These are phyloP conservation scores for Fusarium piperis DNA, from an alignment of 2,329 filamentous ascomycete genomes.

Conservation along the genomic window DNA sequence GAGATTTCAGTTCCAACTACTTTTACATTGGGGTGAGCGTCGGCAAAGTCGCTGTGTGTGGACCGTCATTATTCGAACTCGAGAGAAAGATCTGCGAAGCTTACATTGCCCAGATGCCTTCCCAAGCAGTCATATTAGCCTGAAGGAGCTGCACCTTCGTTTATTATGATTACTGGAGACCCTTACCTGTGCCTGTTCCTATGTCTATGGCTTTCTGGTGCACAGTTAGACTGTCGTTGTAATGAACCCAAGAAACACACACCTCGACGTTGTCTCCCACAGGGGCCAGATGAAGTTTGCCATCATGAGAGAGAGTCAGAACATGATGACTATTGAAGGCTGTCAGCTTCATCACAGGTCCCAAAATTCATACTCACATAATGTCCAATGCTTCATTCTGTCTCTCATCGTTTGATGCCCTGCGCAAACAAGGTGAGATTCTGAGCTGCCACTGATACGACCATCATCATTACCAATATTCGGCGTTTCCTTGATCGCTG, in stretches of 20 bases:
- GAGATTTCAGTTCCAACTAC: not conserved
- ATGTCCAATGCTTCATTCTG: conserved; percentile 6
- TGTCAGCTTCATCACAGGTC: not conserved
- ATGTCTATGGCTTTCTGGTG: not conserved
- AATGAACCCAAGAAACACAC: not conserved
- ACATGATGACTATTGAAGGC: not conserved
- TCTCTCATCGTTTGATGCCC: conserved; percentile 3
- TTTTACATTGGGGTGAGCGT: not conserved
- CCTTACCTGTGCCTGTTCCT: not conserved
- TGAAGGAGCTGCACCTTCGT: not conserved
- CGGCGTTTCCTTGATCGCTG: conserved; percentile 15
- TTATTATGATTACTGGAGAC: not conserved
- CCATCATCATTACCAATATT: conserved; percentile 7
- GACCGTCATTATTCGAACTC: not conserved
- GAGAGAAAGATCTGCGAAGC: not conserved
- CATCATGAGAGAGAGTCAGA: not conserved
- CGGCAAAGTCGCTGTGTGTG: not conserved
- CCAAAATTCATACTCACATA: not conserved
- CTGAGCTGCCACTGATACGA: not conserved
- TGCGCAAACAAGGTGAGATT: not conserved
- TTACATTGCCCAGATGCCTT: conserved; percentile 11
- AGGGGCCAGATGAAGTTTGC: conserved; percentile 6
- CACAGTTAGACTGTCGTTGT: not conserved
- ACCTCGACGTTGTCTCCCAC: not conserved
- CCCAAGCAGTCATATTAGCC: not conserved